Conservation (phyloP, 1,284 basidiomycete species). For the Porogramme epimiltina region DNA sequence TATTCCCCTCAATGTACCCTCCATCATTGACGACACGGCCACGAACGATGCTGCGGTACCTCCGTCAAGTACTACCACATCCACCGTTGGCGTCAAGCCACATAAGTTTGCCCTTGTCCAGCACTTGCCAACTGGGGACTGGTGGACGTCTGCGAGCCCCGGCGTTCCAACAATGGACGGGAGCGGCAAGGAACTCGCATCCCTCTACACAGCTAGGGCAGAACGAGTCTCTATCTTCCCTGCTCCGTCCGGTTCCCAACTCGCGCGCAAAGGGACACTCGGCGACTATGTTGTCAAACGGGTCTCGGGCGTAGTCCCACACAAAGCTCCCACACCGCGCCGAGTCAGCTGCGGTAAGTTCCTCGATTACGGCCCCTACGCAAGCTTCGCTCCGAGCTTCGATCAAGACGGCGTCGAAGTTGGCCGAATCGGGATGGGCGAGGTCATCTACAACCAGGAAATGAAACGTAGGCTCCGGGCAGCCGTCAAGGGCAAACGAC, state of each 20-base stretch:
- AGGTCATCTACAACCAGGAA: conserved; percentile 47
- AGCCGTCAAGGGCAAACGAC: conserved; percentile 25
- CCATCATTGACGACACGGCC: conserved; percentile 40
- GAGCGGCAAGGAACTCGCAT: conserved; percentile 45
- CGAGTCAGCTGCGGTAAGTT: conserved; percentile 63
- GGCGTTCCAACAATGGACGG: conserved; percentile 34
- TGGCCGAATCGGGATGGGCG: conserved; percentile 59
- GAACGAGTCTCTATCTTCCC: conserved; percentile 76
- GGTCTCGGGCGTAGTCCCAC: conserved; percentile 27
- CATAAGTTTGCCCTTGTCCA: conserved; percentile 76
- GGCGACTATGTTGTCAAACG: conserved; percentile 33
- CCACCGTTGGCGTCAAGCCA: conserved; percentile 24
- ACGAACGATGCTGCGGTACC: conserved; percentile 23
- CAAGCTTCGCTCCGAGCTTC: conserved; percentile 76
- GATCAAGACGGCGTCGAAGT: conserved; percentile 72
- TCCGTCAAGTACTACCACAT: conserved; percentile 27
- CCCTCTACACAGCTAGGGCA: conserved; percentile 63
- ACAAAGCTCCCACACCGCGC: conserved; percentile 48
- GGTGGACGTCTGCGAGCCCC: conserved; percentile 76
- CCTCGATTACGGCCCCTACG: conserved; percentile 73
- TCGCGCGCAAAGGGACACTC: conserved; percentile 36
- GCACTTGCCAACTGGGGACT: conserved; percentile 70
- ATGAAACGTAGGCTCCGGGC: conserved; percentile 28
- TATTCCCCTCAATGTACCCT: conserved; percentile 46
- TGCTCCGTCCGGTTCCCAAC: conserved; percentile 45